A percentile compares a stretch with the other conserved stretches of the same genome.
Conservation (phyloP, 2,329 filamentous ascomycete genomes). For the Drechslerella dactyloides region DNA sequence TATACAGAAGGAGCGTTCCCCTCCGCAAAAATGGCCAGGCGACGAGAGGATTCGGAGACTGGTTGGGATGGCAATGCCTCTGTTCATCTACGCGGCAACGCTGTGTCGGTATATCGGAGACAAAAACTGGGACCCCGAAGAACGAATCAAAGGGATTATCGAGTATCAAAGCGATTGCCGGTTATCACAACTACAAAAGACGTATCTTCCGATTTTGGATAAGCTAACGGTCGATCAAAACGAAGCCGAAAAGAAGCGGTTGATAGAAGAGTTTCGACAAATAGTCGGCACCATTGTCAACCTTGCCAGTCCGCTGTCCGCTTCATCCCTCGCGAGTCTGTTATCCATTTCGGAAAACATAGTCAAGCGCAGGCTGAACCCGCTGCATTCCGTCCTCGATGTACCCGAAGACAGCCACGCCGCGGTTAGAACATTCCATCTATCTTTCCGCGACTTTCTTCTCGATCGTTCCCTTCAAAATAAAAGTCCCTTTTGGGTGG, state of each 20-base stretch:
- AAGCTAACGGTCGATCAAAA: conserved; percentile 1
- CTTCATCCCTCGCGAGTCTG: conserved; percentile 10
- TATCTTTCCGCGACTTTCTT: too few species aligned
- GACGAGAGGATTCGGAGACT: too few species aligned
- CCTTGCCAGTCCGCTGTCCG: conserved; percentile 20
- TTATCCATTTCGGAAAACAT: conserved; percentile 9
- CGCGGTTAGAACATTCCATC: too few species aligned
- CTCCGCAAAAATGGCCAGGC: too few species aligned
- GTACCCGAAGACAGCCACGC: conserved; percentile 6
- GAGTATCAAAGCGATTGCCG: conserved; percentile 9
- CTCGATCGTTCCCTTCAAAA: too few species aligned
- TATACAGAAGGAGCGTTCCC: too few species aligned
- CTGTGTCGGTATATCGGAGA: too few species aligned
- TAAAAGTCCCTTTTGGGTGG: too few species aligned
- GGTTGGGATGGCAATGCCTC: too few species aligned
- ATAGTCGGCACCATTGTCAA: conserved; percentile 31
- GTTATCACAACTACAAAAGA: conserved; percentile 14
- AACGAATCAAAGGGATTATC: conserved; percentile 14
- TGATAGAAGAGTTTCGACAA: conserved; percentile 9
- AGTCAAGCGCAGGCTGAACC: conserved; percentile 7
- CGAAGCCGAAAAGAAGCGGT: neutral
- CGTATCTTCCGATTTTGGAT: conserved; percentile 23
- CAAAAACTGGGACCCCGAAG: too few species aligned
- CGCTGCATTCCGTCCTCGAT: conserved; percentile 20
- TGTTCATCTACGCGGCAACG: too few species aligned